Base-by-base conservation (phyloP, 2,329 filamentous ascomycete species). In the Calonectria pseudoreteaudii region DNA sequence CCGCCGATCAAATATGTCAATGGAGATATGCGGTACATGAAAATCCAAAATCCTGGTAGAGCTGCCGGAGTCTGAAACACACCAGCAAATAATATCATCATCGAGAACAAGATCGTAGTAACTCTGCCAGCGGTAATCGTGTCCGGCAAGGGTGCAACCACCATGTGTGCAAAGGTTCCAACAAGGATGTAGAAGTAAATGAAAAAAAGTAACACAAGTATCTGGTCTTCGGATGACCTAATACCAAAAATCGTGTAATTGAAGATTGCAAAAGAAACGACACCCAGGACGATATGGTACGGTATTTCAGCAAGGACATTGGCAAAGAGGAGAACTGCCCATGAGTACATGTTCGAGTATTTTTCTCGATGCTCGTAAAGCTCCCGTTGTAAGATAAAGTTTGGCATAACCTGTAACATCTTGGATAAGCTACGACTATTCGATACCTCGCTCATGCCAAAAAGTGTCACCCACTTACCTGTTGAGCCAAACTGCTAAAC, bases 291-390 rank as follows among this genome's bases (percentile, higher is more conserved):
- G 0, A 92, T 90, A 82, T 97, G 95, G 92, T 94, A 98, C 0
- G 95, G 94, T 1, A 98, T 87, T 83, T 98, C 96, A 72, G 95
- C 94, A 16, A 95, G 84, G 77, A 98, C 93, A 82, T 96, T 94
- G 67, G 93, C 92, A 28, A 96, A 87, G 89, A 97, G 94, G 82
- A 97, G 97, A 5, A 94, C 91, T 81, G 93, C 92, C 95, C 95
- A 97, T 74, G 91, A 92, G 85, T 97, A 97, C 0, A 94, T 92
- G 86, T 96, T 96, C 69, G 93, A 94, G 0, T 94, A 95, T 1
- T 94, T 91, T 85, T 97, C 95, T 62, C 94, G 94, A 36, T 94
- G 94, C 85, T 97, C 95, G 84, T 97, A 97, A 0, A 97, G 87
- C 14, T 93, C 91, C 49, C 95, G 91, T 80, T 97, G 94, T n/a